Conservation (phyloP, 306 rosid species). For the Pterocarpus santalinus region DNA sequence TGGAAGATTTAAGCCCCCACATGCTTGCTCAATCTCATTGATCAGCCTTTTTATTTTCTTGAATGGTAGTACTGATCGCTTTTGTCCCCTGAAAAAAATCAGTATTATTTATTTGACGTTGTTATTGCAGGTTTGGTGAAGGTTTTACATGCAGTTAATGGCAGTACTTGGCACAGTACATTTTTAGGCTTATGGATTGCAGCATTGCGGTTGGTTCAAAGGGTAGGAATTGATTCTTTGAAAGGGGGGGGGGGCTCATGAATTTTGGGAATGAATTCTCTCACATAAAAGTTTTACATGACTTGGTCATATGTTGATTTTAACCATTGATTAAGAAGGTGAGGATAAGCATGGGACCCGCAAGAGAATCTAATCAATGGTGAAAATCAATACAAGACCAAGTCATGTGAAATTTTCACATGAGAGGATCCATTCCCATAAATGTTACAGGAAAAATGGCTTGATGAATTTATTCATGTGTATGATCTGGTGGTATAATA, state of each 20-base stretch:
- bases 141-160: conserved; percentile 78
- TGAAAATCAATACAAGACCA: too few species aligned
- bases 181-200: conserved; percentile 94
- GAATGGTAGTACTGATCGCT: conserved; percentile 1
- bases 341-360: too few species aligned
- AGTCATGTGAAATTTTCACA: too few species aligned
- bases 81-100: background rate
- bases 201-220: conserved; percentile 87
- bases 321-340: too few species aligned
- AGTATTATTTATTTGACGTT: conserved; percentile 47
- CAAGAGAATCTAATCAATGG: too few species aligned
- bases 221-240: conserved; percentile 67
- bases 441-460: conserved; percentile 25
- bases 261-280: background rate
- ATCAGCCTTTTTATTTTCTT: background rate
- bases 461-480: conserved; percentile 37
- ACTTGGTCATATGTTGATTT: too few species aligned
- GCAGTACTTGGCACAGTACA: conserved; percentile 78
- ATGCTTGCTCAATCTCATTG: background rate
- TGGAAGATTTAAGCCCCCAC: too few species aligned
- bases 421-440: too few species aligned
- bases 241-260: conserved; percentile 28
- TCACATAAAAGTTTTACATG: too few species aligned
- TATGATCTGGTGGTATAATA: conserved; percentile 24
- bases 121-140: conserved; percentile 78